phyloP scores from a whole-genome alignment of 495 filamentous ascomycete genomes.

The Corynascus novoguineensis region DNA sequence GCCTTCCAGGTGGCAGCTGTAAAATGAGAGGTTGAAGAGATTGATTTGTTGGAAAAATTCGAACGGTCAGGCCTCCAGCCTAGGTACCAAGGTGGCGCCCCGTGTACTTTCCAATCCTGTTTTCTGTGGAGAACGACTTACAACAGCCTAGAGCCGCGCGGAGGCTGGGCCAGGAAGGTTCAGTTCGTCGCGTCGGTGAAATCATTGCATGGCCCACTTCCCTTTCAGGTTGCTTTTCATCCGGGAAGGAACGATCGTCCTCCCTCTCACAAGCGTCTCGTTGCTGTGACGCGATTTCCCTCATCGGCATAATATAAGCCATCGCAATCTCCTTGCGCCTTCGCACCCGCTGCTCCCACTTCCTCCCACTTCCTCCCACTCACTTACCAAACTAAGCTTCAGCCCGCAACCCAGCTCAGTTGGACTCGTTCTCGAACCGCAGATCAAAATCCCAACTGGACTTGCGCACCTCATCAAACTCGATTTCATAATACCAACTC shows the following conservation, averaged over 20 bases:
- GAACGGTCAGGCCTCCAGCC: too few relatives aligned
- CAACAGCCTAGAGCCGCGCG: too few relatives aligned
- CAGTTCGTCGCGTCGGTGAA: too few relatives aligned
- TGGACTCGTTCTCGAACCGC: not conserved
- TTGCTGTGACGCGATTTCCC: constrained; percentile 10
- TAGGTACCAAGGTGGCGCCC: too few relatives aligned
- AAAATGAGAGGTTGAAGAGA: too few relatives aligned
- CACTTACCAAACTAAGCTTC: not conserved
- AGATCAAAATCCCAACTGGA: not conserved
- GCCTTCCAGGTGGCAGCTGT: too few relatives aligned
- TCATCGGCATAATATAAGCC: constrained; percentile 13
- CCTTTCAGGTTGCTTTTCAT: not conserved
- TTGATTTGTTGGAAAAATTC: too few relatives aligned
- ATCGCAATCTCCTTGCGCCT: not conserved
- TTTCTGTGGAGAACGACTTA: too few relatives aligned
- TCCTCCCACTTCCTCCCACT: not conserved
- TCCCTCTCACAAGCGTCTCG: constrained; percentile 6
- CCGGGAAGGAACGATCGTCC: constrained; percentile 14
- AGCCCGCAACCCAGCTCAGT: not conserved
- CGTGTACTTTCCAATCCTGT: too few relatives aligned
- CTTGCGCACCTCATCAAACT: not conserved
- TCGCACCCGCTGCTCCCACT: not conserved
- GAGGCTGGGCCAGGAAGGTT: too few relatives aligned
- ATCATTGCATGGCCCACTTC: constrained; percentile 5
- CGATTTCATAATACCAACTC: not conserved